Evolutionary conservation across 2,329 filamentous ascomycete genomes (phyloP), one percentile per base, ranked within the genome.

Genomic region (Macrophomina phaseolina): DNA sequence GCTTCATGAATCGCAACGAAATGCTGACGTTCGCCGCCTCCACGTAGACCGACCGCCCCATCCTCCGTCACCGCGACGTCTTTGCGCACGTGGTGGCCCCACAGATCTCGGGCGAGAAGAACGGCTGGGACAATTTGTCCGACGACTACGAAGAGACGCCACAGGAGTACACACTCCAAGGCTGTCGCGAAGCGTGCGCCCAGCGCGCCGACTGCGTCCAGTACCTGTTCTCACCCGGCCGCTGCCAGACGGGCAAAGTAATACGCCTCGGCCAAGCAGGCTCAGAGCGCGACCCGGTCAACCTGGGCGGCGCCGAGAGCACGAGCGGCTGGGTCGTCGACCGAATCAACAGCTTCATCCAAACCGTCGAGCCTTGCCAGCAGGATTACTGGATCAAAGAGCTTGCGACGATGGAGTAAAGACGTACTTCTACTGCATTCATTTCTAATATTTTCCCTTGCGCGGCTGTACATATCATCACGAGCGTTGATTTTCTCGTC

Each of bases 41-140:
- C 23, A 23, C 23, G 23, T 49, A 66, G 64, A 67, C 76, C 66
- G 75, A 77, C 65, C 71, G 74, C 18, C 71, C 76, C 12, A 67
- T 75, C 7, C 71, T 79, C 34, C 76, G 76, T 34, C 76, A 79
- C 70, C 76, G 77, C 51, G 77, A 79, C 52, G 69, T 79, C 64
- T 79, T 78, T 68, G 73, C 73, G 65, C 72, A 76, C 49, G 70
- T 75, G 63, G 73, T 78, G 18, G 73, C 70, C 0, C 73, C 74
- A 11, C 74, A 77, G 62, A 72, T 78, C 45, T 69, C 71, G 0
- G 68, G 69, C 4, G 40, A 68, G 5, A 71, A 66, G 62, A 38
- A 45, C 36, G 48, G 68, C 16, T 79, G 77, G 77, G 76, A 79
- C 70, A 79, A 79, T 67, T 71, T 79, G 72, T 75, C 76, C 0